These are phyloP conservation scores for Colletotrichum melonis DNA, from an alignment of 2,329 filamentous ascomycete species.

Conservation along the genomic window DNA sequence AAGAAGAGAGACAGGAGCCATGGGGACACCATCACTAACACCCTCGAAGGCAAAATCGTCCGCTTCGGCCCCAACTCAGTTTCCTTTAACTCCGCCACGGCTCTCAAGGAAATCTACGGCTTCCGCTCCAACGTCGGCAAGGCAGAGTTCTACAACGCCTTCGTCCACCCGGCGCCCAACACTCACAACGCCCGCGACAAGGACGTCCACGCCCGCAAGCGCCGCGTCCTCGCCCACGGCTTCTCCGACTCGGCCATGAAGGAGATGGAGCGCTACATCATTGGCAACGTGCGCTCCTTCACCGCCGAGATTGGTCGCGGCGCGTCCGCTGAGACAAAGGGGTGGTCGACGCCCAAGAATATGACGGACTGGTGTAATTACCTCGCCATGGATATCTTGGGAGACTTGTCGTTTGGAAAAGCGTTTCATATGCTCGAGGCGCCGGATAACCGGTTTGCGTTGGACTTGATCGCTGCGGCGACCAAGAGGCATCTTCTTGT, in stretches of 20 bases:
- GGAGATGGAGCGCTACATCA: slow-evolving; percentile 75
- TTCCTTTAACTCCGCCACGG: slow-evolving; percentile 79
- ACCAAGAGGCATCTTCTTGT: slow-evolving; percentile 77
- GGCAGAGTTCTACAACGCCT: slow-evolving; percentile 79
- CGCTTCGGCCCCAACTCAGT: slow-evolving; percentile 83
- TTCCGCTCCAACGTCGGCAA: slow-evolving; percentile 74
- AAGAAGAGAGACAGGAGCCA: no score
- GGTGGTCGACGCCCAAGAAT: slow-evolving; percentile 69
- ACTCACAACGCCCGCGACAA: slow-evolving; percentile 80
- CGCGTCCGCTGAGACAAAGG: slow-evolving; percentile 56
- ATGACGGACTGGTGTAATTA: slow-evolving; percentile 74
- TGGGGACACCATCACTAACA: not conserved
- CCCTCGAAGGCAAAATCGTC: slow-evolving; percentile 67
- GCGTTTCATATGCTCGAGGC: slow-evolving; percentile 71
- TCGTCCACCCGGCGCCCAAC: slow-evolving; percentile 77
- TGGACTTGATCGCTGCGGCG: slow-evolving; percentile 74
- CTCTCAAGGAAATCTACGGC: slow-evolving; percentile 75
- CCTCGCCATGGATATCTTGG: slow-evolving; percentile 72
- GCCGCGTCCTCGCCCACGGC: slow-evolving; percentile 77
- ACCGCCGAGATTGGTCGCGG: slow-evolving; percentile 65
- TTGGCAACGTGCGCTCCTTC: slow-evolving; percentile 74
- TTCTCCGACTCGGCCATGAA: slow-evolving; percentile 76
- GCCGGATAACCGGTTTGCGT: slow-evolving; percentile 72
- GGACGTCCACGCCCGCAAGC: slow-evolving; percentile 75
- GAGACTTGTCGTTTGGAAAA: slow-evolving; percentile 71